Conservation (phyloP, 352 stramenopile species). For the Pythium pectinolyticum region DNA sequence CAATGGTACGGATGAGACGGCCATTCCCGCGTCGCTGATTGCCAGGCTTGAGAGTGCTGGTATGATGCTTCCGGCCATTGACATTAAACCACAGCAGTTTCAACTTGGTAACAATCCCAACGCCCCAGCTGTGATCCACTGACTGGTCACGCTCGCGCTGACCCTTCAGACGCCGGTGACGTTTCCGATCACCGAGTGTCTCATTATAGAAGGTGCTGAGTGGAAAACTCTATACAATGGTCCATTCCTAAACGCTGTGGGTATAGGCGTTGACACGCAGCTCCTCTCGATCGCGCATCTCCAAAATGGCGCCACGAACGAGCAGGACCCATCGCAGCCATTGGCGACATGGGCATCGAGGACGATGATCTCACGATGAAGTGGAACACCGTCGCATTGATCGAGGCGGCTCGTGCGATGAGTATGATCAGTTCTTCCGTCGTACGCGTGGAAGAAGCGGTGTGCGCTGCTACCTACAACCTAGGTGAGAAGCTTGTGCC, state of each 20-base stretch:
- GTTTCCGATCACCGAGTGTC: not conserved
- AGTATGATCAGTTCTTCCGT: not conserved
- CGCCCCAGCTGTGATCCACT: not conserved
- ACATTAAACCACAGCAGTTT: not conserved
- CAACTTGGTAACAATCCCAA: not conserved
- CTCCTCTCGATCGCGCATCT: not conserved
- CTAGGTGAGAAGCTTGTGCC: not conserved
- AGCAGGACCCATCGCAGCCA: not conserved
- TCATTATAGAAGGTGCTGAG: not conserved
- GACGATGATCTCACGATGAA: not conserved
- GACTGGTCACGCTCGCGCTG: not conserved
- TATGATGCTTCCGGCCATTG: not conserved
- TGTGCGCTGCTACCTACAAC: not conserved
- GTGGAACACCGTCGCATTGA: not conserved
- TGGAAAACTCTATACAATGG: not conserved
- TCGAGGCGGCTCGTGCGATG: not conserved
- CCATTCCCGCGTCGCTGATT: not conserved
- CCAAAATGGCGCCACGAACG: not conserved
- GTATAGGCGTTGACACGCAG: not conserved
- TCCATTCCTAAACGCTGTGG: not conserved
- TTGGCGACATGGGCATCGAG: not conserved
- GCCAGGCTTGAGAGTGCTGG: not conserved
- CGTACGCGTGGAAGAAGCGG: not conserved
- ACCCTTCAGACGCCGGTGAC: not conserved
- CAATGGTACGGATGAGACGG: not conserved